Evolutionary conservation across 169 alveolate genomes (phyloP), one percentile per base, ranked within the genome.

Genomic region (Plasmodium falciparum): DNA sequence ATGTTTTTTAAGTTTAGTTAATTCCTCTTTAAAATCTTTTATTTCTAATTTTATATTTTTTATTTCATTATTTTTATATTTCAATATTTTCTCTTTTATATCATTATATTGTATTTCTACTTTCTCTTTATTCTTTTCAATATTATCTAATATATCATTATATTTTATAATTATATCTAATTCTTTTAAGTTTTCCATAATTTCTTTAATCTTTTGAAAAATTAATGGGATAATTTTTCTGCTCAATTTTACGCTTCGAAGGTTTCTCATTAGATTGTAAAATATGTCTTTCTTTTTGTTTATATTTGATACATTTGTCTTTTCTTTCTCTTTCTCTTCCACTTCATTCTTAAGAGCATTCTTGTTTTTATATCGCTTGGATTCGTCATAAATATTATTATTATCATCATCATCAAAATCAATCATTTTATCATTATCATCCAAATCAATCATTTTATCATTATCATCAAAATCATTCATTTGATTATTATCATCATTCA

Each of bases 61-160:
- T 74, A 78, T 65, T 72, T 63, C 90, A 26, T 78, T 80, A 52
- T 73, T 80, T 74, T 83, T 83, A 61, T 83, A 69, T 50, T 83
- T 83, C 6, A 83, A 33, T 49, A 96, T 97, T 75, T 96, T 96
- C 47, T 93, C 94, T 47, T 95, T 94, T 58, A 97, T 96, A 54
- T 95, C 97, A 71, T 93, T 94, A 94, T 96, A 97, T 56, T 95
- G 93, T 73, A 93, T 93, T 52, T 94, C 95, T 9, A 96, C 95
- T 61, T 96, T 97, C 92, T 97, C 97, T 59, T 92, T 93, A 97
- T 98, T 96, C 29, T 73, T 70, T 62, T 83, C 85, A 12, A 83
- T 54, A 43, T 83, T 72, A 7, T 83, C 91, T 15, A 59, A 95
- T 65, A 94, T 94, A 93, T 83, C 85, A 59, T 83, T 69, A 61